phyloP scores from a whole-genome alignment of 257 asterid genomes.

The Echites panduratus region DNA sequence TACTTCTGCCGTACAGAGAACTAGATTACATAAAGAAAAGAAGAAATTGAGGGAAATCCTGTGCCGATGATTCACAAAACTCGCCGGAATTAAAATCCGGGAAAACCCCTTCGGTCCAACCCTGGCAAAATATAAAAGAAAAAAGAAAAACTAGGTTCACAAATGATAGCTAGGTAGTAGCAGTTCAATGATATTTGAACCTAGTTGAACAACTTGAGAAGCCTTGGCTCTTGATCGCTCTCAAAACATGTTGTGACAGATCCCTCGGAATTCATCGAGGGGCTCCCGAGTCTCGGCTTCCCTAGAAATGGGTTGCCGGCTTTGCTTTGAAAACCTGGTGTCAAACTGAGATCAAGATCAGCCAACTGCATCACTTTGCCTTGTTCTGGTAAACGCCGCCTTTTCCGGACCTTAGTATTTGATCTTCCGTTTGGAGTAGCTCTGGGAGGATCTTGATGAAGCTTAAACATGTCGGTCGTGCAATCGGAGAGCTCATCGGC shows the following conservation, averaged over 20 bases:
- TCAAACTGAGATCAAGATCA: constrained; percentile 66
- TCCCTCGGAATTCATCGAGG: constrained; percentile 74
- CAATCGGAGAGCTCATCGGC: constrained; percentile 53
- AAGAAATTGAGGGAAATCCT: constrained; percentile 50
- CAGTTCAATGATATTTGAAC: neutral
- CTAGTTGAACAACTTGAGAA: constrained; percentile 58
- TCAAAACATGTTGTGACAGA: constrained; percentile 56
- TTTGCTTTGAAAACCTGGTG: constrained; percentile 34
- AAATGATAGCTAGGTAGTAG: neutral
- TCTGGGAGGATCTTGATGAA: constrained; percentile 13
- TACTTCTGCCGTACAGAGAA: constrained; percentile 2
- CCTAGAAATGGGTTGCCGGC: constrained; percentile 21
- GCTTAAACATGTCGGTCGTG: constrained; percentile 29
- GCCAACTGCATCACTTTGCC: constrained; percentile 35
- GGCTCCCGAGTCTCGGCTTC: constrained; percentile 56
- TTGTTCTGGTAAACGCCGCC: constrained; percentile 40
- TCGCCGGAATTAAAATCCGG: constrained; percentile 39
- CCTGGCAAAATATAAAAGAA: neutral
- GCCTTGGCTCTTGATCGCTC: constrained; percentile 29
- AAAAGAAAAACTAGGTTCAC: constrained; percentile 2
- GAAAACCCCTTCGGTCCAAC: constrained; percentile 13
- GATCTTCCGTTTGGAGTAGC: constrained; percentile 15
- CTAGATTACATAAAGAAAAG: constrained; percentile 8
- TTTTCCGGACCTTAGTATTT: constrained; percentile 26
- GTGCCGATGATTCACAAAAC: constrained; percentile 57